phyloP scores from a whole-genome alignment of 306 rosid genomes.

The Neltuma alba region DNA sequence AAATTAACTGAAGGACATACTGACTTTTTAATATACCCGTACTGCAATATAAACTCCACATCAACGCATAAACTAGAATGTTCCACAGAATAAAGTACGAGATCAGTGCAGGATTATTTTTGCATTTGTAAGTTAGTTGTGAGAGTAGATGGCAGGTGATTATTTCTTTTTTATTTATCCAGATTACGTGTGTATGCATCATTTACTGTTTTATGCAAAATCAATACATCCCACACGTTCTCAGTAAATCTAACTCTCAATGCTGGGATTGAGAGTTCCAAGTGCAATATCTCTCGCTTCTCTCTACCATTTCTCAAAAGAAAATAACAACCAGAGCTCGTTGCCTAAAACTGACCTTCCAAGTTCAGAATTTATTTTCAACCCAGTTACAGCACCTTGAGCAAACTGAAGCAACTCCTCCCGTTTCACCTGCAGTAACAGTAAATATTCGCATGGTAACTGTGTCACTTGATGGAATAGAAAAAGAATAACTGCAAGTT shows the following conservation, averaged over 20 bases:
- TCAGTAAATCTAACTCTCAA: background rate
- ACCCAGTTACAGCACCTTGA: conserved; percentile 90
- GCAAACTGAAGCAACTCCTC: conserved; percentile 99
- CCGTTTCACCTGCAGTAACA: conserved; percentile 77
- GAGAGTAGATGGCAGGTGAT: background rate
- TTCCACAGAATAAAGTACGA: conserved; percentile 1
- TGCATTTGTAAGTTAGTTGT: background rate
- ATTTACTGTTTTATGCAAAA: background rate
- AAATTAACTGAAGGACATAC: background rate
- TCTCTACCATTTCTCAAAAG: background rate
- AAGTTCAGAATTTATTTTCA: conserved; percentile 77
- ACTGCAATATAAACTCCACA: conserved; percentile 5
- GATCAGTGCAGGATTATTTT: background rate
- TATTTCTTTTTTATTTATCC: background rate
- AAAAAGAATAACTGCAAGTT: conserved; percentile 20
- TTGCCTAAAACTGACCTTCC: conserved; percentile 63
- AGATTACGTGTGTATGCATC: background rate
- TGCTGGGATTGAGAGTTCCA: background rate
- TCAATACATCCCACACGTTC: background rate
- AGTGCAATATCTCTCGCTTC: background rate
- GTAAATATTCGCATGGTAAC: background rate
- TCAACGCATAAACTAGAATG: background rate
- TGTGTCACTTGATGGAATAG: conserved; percentile 1
- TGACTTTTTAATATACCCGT: background rate
- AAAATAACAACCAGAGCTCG: conserved; percentile 29